phyloP scores from a whole-genome alignment of 106 monocot genomes.

The Ottelia alismoides region DNA sequence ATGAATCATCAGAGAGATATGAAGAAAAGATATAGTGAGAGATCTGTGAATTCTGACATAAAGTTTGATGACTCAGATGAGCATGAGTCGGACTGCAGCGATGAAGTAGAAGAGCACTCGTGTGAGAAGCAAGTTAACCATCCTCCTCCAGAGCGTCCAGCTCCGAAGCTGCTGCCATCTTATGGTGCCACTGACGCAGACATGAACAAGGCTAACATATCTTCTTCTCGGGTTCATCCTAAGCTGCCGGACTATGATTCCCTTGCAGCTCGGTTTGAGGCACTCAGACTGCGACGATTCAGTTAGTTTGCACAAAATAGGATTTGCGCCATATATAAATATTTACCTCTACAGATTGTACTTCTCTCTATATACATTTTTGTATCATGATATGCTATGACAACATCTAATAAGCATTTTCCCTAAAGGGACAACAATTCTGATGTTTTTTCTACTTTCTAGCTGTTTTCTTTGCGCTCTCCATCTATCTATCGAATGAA shows the following conservation, averaged over 20 bases:
- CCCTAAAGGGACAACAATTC: too few relatives aligned
- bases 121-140: not conserved
- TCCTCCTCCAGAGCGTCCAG: conserved; percentile 22
- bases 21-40: not conserved
- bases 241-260: conserved; percentile 83
- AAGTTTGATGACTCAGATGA: conserved; percentile 91
- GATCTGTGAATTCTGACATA: conserved; percentile 27
- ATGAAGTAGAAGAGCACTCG: conserved; percentile 11
- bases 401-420: too few relatives aligned
- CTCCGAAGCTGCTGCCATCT: not conserved
- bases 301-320: too few relatives aligned
- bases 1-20: conserved; percentile 12
- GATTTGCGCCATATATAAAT: too few relatives aligned
- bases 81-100: conserved; percentile 33
- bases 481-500: too few relatives aligned
- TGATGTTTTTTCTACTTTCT: too few relatives aligned
- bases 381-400: too few relatives aligned
- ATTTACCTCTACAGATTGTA: too few relatives aligned
- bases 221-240: conserved; percentile 55
- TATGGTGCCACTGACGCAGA: not conserved
- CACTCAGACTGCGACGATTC: conserved; percentile 33
- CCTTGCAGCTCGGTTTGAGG: conserved; percentile 67
- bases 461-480: too few relatives aligned
- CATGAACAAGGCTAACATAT: conserved; percentile 2
- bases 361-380: too few relatives aligned